A percentile compares a stretch with the other conserved stretches of the same genome.
phyloP scores from a whole-genome alignment of 306 rosid species.

The Vigna unguiculata region DNA sequence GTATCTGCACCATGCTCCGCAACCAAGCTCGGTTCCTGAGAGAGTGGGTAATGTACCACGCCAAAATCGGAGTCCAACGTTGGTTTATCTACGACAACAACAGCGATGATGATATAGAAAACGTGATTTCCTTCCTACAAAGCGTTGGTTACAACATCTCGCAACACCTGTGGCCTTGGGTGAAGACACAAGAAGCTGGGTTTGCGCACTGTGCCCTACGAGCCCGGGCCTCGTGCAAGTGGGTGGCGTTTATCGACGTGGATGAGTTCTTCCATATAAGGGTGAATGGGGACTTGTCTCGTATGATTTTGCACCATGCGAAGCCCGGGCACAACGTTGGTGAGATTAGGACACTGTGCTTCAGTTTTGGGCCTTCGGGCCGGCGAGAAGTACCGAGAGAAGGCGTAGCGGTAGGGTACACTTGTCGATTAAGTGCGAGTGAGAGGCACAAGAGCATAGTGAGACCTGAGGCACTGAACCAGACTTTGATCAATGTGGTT shows the following conservation, averaged over 20 bases:
- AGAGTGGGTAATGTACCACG: slow-evolving; percentile 90
- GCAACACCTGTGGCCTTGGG: slow-evolving; percentile 74
- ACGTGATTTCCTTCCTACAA: slow-evolving; percentile 35
- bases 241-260: slow-evolving; percentile 87
- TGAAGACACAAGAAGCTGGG: slow-evolving; percentile 85
- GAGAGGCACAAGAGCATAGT: slow-evolving; percentile 93
- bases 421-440: slow-evolving; percentile 52
- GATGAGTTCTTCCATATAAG: slow-evolving; percentile 77
- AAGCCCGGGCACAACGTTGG: slow-evolving; percentile 44
- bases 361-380: slow-evolving; percentile 84
- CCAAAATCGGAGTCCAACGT: slow-evolving; percentile 65
- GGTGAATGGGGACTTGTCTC: slow-evolving; percentile 14
- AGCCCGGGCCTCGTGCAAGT: slow-evolving; percentile 65
- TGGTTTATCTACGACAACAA: slow-evolving; percentile 90
- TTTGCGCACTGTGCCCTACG: slow-evolving; percentile 78
- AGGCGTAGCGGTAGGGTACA: slow-evolving; percentile 81
- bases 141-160: slow-evolving; percentile 58
- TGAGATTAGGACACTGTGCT: slow-evolving; percentile 64
- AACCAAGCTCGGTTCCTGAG: slow-evolving; percentile 76
- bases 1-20: slow-evolving; percentile 82
- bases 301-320: slow-evolving; percentile 50
- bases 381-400: slow-evolving; percentile 45
- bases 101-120: slow-evolving; percentile 61
- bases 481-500: slow-evolving; percentile 75
- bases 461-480: slow-evolving; percentile 68